Percentiles rank a stretch among this genome's conserved stretches.
Evolutionary conservation across 2,329 filamentous ascomycete species (phyloP).

Genomic region (Penicillium corylophilum): DNA sequence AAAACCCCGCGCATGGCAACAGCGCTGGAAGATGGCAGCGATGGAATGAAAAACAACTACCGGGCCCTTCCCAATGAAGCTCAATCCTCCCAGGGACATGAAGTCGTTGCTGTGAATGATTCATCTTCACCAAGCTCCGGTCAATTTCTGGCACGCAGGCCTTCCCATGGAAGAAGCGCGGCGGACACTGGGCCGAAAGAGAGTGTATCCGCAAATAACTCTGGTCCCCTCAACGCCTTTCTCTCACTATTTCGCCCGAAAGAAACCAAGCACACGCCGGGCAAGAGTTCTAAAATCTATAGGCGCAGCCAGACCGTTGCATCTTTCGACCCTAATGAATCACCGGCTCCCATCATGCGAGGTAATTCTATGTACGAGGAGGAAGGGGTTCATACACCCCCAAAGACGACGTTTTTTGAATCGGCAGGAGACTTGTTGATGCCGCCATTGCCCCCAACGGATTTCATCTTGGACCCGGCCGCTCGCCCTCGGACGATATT

Average conservation of each 20-base stretch:
- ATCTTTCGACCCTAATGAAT: conserved; percentile 22
- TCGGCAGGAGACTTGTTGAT: conserved; percentile 90
- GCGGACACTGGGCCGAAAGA: conserved; percentile 15
- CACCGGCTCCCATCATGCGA: conserved; percentile 39
- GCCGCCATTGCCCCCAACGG: conserved; percentile 76
- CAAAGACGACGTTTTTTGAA: conserved; percentile 90
- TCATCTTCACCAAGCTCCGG: conserved; percentile 15
- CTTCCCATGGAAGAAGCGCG: conserved; percentile 2
- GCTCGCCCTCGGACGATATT: conserved; percentile 87
- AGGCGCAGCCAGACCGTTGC: conserved; percentile 72
- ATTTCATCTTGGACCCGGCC: conserved; percentile 81
- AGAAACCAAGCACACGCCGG: conserved; percentile 50
- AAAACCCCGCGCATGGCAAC: conserved; percentile 51
- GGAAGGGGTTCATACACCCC: conserved; percentile 65
- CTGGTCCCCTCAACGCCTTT: conserved; percentile 60
- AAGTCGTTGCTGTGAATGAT: conserved; percentile 6
- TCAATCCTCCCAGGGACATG: conserved; percentile 15
- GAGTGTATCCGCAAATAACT: conserved; percentile 26
- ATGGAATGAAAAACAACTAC: neutral
- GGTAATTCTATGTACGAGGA: conserved; percentile 54
- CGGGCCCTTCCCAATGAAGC: conserved; percentile 3
- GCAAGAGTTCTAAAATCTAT: conserved; percentile 62
- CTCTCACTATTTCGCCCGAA: conserved; percentile 72
- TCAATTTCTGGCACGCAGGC: conserved; percentile 25
- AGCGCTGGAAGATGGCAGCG: conserved; percentile 18